Evolutionary conservation across 108 stramenopile genomes (phyloP).

Genomic region (Poteriospumella lacustris): DNA sequence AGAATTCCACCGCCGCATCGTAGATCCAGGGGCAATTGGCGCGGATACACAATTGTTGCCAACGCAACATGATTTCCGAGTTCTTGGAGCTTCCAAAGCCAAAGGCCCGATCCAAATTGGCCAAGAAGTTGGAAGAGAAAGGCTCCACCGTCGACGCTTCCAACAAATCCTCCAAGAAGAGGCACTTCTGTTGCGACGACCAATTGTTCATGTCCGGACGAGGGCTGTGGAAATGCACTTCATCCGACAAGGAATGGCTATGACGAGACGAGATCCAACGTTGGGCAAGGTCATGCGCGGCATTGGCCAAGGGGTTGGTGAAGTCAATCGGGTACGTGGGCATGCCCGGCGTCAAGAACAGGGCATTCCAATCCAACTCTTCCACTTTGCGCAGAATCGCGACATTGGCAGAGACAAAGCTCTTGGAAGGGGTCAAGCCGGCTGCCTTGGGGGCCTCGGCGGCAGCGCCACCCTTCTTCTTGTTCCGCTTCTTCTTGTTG

Average conservation of each 20-base stretch:
- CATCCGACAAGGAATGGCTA: not conserved
- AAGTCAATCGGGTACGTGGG: not conserved
- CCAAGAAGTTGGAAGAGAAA: constrained; percentile 56
- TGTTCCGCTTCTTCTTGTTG: not conserved
- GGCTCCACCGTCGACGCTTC: constrained; percentile 36
- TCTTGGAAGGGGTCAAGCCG: too few relatives aligned
- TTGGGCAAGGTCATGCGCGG: not conserved
- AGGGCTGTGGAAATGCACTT: not conserved
- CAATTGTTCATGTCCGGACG: constrained; percentile 50
- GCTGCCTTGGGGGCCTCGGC: not conserved
- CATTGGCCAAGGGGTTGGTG: not conserved
- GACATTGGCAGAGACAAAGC: not conserved
- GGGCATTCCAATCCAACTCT: not conserved
- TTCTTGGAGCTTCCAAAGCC: constrained; percentile 63
- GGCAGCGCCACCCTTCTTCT: not conserved
- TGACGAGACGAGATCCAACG: not conserved
- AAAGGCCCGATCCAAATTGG: constrained; percentile 67
- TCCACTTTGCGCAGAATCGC: not conserved
- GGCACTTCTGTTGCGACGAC: constrained; percentile 71
- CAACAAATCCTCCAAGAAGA: constrained; percentile 73
- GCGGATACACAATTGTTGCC: constrained; percentile 70
- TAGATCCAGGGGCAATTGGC: constrained; percentile 63
- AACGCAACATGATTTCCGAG: constrained; percentile 81
- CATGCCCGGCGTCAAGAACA: constrained; percentile 4
- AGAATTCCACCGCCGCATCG: constrained; percentile 67